These are phyloP conservation scores for Gillenia trifoliata DNA, from an alignment of 306 rosid genomes.

Conservation along the genomic window DNA sequence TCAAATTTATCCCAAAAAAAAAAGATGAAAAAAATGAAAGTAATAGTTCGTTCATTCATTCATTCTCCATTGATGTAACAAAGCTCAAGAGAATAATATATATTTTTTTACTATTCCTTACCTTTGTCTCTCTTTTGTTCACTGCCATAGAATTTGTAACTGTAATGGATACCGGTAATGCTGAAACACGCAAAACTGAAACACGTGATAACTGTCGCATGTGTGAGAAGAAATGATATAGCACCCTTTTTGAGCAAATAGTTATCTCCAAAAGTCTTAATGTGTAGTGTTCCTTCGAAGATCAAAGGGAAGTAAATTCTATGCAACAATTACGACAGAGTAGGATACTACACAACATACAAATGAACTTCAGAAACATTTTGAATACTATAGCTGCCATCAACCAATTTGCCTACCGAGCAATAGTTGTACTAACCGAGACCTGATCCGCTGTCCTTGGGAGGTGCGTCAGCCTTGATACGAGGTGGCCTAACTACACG, in stretches of 20 bases:
- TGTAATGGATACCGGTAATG: not conserved
- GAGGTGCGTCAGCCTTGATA: slow-evolving; percentile 73
- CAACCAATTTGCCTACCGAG: slow-evolving; percentile 9
- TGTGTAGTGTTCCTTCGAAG: slow-evolving; percentile 6
- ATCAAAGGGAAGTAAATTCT: slow-evolving; percentile 7
- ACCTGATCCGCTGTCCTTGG: slow-evolving; percentile 62
- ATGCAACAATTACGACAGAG: slow-evolving; percentile 20
- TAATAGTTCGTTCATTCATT: not conserved
- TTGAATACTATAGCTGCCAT: slow-evolving; percentile 10
- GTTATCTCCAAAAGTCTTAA: slow-evolving; percentile 1
- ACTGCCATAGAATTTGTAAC: not conserved
- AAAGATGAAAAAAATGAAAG: not conserved
- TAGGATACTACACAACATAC: slow-evolving; percentile 23
- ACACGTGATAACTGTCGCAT: not conserved
- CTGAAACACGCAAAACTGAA: not conserved
- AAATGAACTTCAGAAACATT: slow-evolving; percentile 11
- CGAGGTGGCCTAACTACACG: slow-evolving; percentile 74
- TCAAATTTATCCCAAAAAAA: not conserved
- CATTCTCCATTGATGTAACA: not conserved
- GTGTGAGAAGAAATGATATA: not conserved
- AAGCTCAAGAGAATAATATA: not conserved
- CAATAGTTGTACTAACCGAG: slow-evolving; percentile 55
- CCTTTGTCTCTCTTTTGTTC: not conserved
- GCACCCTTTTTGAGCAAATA: not conserved
- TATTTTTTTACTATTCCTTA: not conserved